phyloP scores from a whole-genome alignment of 2,329 filamentous ascomycete species.

The Xylariaceae sp. region DNA sequence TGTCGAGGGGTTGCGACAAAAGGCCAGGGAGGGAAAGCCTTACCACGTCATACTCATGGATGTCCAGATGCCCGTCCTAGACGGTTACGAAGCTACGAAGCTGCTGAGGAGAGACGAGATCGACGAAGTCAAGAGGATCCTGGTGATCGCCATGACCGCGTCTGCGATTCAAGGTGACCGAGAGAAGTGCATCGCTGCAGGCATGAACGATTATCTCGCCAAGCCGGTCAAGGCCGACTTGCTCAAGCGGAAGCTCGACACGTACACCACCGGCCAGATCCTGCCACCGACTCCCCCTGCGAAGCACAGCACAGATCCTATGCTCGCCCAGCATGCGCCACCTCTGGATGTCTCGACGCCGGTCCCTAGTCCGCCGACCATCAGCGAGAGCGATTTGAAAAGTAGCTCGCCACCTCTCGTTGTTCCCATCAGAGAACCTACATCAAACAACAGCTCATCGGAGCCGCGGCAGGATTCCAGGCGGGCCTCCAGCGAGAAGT shows the following conservation, averaged over 20 bases:
- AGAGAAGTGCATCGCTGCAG: conserved; percentile 89
- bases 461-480: conserved; percentile 16
- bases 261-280: conserved; percentile 39
- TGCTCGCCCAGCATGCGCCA: background rate
- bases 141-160: conserved; percentile 98
- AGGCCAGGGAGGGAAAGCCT: conserved; percentile 62
- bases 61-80: conserved; percentile 89
- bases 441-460: conserved; percentile 14
- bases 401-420: conserved; percentile 15
- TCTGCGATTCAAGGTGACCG: conserved; percentile 89
- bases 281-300: conserved; percentile 18
- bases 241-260: conserved; percentile 71
- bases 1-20: conserved; percentile 72
- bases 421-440: conserved; percentile 16
- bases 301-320: conserved; percentile 13
- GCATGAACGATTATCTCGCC: conserved; percentile 96
- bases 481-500: conserved; percentile 27
- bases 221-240: conserved; percentile 90
- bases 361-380: conserved; percentile 12
- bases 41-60: conserved; percentile 95
- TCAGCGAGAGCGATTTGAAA: conserved; percentile 10
- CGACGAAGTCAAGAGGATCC: conserved; percentile 67
- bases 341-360: conserved; percentile 5
- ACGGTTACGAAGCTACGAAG: conserved; percentile 86
- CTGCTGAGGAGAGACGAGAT: conserved; percentile 70